Evolutionary conservation across 2,329 filamentous ascomycete species (phyloP), one percentile per base, ranked within the genome.

Genomic region (Aureobasidium subglaciale): DNA sequence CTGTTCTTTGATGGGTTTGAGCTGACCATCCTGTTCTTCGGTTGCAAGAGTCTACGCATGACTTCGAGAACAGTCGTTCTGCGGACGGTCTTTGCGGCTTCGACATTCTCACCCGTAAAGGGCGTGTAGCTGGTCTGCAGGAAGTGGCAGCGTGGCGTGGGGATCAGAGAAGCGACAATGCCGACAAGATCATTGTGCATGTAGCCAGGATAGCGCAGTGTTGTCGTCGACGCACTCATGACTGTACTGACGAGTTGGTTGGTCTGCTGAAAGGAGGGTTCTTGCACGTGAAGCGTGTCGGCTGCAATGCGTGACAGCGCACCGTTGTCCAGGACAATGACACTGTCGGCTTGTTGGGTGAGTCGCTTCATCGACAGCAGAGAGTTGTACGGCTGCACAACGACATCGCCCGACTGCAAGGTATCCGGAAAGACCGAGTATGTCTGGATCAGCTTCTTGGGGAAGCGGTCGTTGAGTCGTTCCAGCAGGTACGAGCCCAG

Each of bases 131-230:
- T 90, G 5, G 93, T 99, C 84, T 96, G 95, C 58, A 99, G 79
- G 81, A 99, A 99, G 75, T 99, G 95, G 69, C 91, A 96, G 63
- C 93, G 86, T 9, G 93, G 95, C 0, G 92, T 99, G 1, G 93
- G 93, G 59, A 99, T 97, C 38, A 99, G 80, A 18, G 90, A 95
- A 22, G 95, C 93, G 57, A 99, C 81, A 64, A 99, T 97, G 71
- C 92, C 93, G 67, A 96, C 91, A 15, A 99, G 85, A 68, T 99
- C 93, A 71, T 99, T 99, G 78, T 99, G 93, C 93, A 99, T 99
- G 74, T 99, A 99, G 35, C 93, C 93, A 1, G 93, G 93, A 70
- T 99, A 99, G 67, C 93, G 83, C 49, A 99, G 83, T 2, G 95
- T 96, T 9, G 92, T 97, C 4, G 93, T 99, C 68, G 90, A 95